Evolutionary conservation across 1,284 basidiomycete genomes (phyloP).

Genomic region (Ustilago tritici): DNA sequence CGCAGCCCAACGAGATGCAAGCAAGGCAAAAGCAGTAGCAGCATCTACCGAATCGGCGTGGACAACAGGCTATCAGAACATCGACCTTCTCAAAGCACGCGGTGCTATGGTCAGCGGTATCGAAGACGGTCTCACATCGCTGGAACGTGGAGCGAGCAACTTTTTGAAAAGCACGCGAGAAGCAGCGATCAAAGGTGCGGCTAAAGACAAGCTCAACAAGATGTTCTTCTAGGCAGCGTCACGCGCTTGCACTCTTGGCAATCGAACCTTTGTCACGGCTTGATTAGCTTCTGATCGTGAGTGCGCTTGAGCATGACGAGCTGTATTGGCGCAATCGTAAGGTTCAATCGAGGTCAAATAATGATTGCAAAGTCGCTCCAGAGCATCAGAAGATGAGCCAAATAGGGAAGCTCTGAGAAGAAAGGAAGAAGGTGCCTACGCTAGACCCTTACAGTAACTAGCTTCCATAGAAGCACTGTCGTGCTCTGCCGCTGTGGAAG

Average conservation of each 20-base stretch:
- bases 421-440: slow-evolving; percentile 1
- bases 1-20: slow-evolving; percentile 26
- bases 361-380: neutral
- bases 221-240: slow-evolving; percentile 32
- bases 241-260: neutral
- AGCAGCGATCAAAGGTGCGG: slow-evolving; percentile 58
- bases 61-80: slow-evolving; percentile 40
- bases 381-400: neutral
- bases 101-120: slow-evolving; percentile 58
- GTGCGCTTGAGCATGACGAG: neutral
- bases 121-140: slow-evolving; percentile 54
- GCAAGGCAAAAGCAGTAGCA: slow-evolving; percentile 41
- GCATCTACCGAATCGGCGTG: slow-evolving; percentile 32
- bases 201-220: slow-evolving; percentile 57
- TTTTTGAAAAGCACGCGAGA: slow-evolving; percentile 62
- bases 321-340: neutral
- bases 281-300: neutral
- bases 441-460: neutral
- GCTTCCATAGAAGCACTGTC: neutral
- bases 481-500: neutral
- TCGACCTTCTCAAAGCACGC: slow-evolving; percentile 53
- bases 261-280: neutral
- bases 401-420: neutral
- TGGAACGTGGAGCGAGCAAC: slow-evolving; percentile 58
- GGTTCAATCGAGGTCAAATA: neutral